Evolutionary conservation across 169 alveolate species (phyloP).

Genomic region (Fabrea salina): DNA sequence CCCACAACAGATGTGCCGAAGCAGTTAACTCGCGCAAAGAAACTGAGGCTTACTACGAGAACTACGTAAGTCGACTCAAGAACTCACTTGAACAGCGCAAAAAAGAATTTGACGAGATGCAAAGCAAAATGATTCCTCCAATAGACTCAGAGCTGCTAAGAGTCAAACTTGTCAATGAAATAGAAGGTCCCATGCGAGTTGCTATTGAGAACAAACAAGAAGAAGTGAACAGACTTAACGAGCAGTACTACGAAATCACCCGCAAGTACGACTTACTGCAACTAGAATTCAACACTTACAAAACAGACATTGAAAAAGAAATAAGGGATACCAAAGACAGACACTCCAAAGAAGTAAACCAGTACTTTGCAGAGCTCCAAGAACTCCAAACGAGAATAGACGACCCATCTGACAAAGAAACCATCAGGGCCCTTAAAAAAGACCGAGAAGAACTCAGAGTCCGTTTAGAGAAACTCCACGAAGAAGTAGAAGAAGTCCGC

Average conservation of each 20-base stretch:
- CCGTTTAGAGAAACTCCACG: neutral
- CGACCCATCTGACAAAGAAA: conserved; percentile 15
- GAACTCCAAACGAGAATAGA: conserved; percentile 13
- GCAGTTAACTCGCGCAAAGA: conserved; percentile 19
- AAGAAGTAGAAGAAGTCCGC: conserved; percentile 28
- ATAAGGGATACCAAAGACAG: conserved; percentile 26
- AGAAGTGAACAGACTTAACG: neutral
- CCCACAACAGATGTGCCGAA: conserved; percentile 8
- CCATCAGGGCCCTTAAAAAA: neutral
- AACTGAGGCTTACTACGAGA: conserved; percentile 27
- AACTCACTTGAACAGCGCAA: neutral
- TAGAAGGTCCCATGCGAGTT: conserved; percentile 23
- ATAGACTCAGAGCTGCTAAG: conserved; percentile 22
- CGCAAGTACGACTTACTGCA: conserved; percentile 1
- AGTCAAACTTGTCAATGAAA: conserved; percentile 25
- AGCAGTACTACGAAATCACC: neutral
- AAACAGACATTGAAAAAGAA: conserved; percentile 20
- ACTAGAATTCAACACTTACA: neutral
- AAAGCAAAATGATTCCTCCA: conserved; percentile 33
- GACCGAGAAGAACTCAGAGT: conserved; percentile 3
- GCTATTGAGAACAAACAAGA: conserved; percentile 14
- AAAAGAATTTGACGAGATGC: conserved; percentile 35
- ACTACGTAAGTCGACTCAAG: neutral
- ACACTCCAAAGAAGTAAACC: neutral
- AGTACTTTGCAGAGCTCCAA: neutral